Evolutionary conservation across 2,329 filamentous ascomycete genomes (phyloP).

Genomic region (Pseudogymnoascus sp.): DNA sequence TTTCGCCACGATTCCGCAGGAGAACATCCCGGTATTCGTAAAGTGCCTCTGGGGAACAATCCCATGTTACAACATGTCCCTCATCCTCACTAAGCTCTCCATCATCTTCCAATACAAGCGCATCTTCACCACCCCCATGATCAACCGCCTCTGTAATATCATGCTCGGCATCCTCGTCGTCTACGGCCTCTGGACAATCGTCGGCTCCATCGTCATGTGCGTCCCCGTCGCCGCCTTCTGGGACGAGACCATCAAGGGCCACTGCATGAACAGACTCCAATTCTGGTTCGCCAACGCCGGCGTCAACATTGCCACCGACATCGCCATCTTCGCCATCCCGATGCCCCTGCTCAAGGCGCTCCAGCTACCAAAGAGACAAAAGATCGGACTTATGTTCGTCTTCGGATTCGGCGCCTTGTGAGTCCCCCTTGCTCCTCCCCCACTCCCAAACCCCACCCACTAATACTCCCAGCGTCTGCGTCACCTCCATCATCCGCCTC

Average conservation of each 20-base stretch:
- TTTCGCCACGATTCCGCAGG: background rate
- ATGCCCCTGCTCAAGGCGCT: conserved; percentile 25
- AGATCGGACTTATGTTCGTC: conserved; percentile 38
- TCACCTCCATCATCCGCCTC: conserved; percentile 13
- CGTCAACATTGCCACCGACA: conserved; percentile 28
- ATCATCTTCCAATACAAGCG: conserved; percentile 24
- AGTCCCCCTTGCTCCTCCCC: background rate
- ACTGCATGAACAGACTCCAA: conserved; percentile 25
- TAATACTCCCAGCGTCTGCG: conserved; percentile 11
- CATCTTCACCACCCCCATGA: conserved; percentile 20
- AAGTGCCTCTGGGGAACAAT: conserved; percentile 23
- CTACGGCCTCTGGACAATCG: conserved; percentile 24
- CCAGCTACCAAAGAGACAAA: conserved; percentile 33
- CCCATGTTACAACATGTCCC: conserved; percentile 21
- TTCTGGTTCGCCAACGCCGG: conserved; percentile 42
- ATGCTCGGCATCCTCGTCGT: conserved; percentile 18
- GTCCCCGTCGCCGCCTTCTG: conserved; percentile 15
- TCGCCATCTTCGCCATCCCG: conserved; percentile 27
- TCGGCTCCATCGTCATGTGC: conserved; percentile 23
- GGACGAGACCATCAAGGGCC: conserved; percentile 8
- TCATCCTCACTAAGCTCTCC: conserved; percentile 24
- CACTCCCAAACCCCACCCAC: background rate
- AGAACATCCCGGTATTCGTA: background rate
- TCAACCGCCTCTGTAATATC: conserved; percentile 19
- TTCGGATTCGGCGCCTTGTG: conserved; percentile 30